Conservation (phyloP, 352 stramenopile genomes). For the Thalassiosira livingstoniorum region DNA sequence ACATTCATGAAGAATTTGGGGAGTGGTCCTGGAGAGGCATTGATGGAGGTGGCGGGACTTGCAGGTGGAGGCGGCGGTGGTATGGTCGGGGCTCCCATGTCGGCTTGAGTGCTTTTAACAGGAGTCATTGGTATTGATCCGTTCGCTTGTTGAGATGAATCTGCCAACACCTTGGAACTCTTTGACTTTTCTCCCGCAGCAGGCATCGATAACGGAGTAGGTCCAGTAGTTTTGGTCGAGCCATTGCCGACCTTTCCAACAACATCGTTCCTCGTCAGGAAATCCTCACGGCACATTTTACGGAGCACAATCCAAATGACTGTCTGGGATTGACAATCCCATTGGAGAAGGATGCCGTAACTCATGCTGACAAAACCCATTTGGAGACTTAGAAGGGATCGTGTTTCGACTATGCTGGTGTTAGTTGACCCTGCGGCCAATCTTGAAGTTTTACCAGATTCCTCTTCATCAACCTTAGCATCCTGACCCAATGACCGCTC, state of each 20-base stretch:
- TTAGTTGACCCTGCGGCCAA: background rate
- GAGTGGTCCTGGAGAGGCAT: too few relatives aligned
- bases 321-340: constrained; percentile 64
- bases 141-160: too few relatives aligned
- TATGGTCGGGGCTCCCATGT: too few relatives aligned
- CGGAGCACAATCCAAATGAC: constrained; percentile 74
- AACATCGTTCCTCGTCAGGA: constrained; percentile 46
- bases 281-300: constrained; percentile 83
- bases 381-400: constrained; percentile 75
- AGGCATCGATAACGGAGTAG: too few relatives aligned
- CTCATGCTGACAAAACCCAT: constrained; percentile 83
- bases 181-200: too few relatives aligned
- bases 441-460: background rate
- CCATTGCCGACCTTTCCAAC: background rate
- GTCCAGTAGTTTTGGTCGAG: too few relatives aligned
- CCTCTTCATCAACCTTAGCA: background rate
- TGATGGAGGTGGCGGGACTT: too few relatives aligned
- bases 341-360: constrained; percentile 81
- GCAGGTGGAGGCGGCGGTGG: too few relatives aligned
- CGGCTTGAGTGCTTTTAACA: too few relatives aligned
- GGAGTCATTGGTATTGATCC: too few relatives aligned
- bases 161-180: too few relatives aligned
- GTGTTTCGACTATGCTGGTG: constrained; percentile 64
- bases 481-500: background rate
- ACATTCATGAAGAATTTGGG: too few relatives aligned